Evolutionary conservation across 768 basidiomycete species (phyloP), one percentile per base, ranked within the genome.

Genomic region (Lactarius quietus): DNA sequence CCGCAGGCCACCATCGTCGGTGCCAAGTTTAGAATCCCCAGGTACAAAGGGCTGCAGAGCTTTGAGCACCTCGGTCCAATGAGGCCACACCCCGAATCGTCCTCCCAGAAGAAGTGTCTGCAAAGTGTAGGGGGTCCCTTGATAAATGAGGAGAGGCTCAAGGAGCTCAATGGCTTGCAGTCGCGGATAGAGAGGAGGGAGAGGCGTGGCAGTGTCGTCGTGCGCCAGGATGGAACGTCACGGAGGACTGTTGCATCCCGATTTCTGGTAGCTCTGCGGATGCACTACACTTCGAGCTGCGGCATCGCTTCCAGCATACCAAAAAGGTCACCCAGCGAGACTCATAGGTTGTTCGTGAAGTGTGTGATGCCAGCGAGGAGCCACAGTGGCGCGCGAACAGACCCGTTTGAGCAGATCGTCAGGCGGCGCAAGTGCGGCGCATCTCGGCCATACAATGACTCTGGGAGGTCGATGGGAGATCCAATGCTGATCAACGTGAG

Each of bases 21-120:
- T 33, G 10, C 51, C 51, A 2, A 28, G 17, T 0, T 18, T 10
- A 7, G 61, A 66, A 18, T 66, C 52, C 14, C 36, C 48, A 33
- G 65, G 61, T 20, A 66, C 39, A 20, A 62, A 8, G 14, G n/a
- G 23, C 20, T 55, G 61, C 61, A 62, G 54, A 2, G 35, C 26
- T 1, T 8, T 6, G 26, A 18, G 31, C 43, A 9, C n/a, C 18
- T 5, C 1, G 14, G 31, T 5, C 56, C 61, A 62, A 1, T 51
- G 48, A 1, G 52, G 38, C 65, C 61, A 58, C 3, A 8, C 3
- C n/a, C n/a, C 33, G 33, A 4, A 33, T 33, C 33, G 8, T 33
- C 17, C 31, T 61, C 8, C 64, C 64, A 66, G 57, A 62, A 54
- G 39, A 66, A 7, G 51, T 58, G 56, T 31, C 57, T 35, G 39